Base-by-base conservation (phyloP, 495 filamentous ascomycete species). In the Hyaloscypha bicolor region DNA sequence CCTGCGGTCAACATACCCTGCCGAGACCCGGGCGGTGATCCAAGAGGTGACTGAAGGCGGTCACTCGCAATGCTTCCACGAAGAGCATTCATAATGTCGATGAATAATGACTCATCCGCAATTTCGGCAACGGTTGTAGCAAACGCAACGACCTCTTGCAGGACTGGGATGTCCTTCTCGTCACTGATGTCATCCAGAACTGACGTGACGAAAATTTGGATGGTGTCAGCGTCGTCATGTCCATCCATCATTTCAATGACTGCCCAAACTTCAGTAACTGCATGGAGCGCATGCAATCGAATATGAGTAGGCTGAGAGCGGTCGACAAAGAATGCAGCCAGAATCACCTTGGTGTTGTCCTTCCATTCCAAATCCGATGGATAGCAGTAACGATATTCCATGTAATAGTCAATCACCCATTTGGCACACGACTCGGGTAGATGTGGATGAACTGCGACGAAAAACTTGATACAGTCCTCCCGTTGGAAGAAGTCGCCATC, bases 331-430 rank as follows among this genome's bases (percentile, higher is more conserved):
- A 97, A 90, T 12, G 84, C 81, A 31, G 85, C 80, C 58, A 93
- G 79, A 2, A 95, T 78, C 9, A 82, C 78, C 30, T 77, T 82
- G 30, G 88, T 84, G 67, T 91, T 88, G 6, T 78, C 77, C 35
- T 89, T 79, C 89, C 92, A 97, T 9, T 84, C 75, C 16, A 79
- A 74, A 72, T 88, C 87, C 5, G 88, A 91, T 30, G 91, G 93
- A 64, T 87, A 90, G 68, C 90, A 92, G 63, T 87, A 87, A 32
- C 86, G 79, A 62, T 86, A 83, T 66, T 88, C 81, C 33, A 78
- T 79, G 66, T 86, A 88, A 67, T 88, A 80, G 14, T 85, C 81
- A 45, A 91, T 80, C 30, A 91, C 77, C 9, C 86, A 72, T 35
- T 81, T 79, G 2, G 84, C 87, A 14, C 85, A 81, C 4, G 85